Conservation (phyloP, 345 rosid genomes). For the Adansonia digitata region DNA sequence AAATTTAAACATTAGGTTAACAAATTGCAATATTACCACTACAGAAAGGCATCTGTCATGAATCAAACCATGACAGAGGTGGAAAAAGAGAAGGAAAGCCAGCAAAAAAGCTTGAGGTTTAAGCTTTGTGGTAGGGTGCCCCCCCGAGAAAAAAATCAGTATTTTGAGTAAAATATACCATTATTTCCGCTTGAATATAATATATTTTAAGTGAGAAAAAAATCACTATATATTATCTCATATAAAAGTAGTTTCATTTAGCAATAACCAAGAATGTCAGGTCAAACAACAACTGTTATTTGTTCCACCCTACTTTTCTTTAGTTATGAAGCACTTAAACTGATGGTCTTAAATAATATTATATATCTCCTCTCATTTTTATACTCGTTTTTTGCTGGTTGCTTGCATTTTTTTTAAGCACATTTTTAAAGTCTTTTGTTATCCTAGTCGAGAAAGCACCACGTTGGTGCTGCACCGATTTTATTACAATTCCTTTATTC, state of each 20-base stretch:
- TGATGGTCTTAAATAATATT: background rate
- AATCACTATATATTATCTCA: background rate
- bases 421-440: conserved; percentile 5
- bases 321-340: background rate
- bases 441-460: conserved; percentile 24
- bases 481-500: conserved; percentile 23
- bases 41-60: too few relatives aligned
- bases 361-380: conserved; percentile 18
- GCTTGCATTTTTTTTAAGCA: background rate
- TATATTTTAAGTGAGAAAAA: too few relatives aligned
- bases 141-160: background rate
- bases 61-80: background rate
- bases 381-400: conserved; percentile 23
- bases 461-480: conserved; percentile 34
- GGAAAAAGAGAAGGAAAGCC: background rate
- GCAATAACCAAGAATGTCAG: background rate
- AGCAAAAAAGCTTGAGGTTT: background rate
- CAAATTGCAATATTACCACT: too few relatives aligned
- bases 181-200: background rate
- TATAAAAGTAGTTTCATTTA: background rate
- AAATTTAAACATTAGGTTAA: too few relatives aligned
- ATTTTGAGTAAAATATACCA: background rate
- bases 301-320: background rate
- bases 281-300: conserved; percentile 14
- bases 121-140: background rate